Evolutionary conservation across 2,329 filamentous ascomycete genomes (phyloP).

Genomic region (Talaromyces sp.): DNA sequence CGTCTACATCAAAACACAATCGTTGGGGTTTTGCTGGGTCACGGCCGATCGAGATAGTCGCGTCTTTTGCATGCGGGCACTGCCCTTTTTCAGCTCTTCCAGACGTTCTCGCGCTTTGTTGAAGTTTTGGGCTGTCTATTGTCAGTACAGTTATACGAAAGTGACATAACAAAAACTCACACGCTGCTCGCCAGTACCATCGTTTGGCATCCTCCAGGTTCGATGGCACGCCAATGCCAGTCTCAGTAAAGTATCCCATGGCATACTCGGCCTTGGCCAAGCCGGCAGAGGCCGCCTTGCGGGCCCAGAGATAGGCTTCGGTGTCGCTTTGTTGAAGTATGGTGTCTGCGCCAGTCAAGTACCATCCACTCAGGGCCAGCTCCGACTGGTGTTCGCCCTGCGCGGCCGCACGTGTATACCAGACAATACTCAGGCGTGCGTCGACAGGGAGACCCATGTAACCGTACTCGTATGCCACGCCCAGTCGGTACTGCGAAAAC

Average conservation of each 20-base stretch:
- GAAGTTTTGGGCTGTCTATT: conserved; percentile 74
- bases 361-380: conserved; percentile 83
- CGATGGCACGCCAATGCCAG: conserved; percentile 80
- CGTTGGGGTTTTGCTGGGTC: conserved; percentile 79
- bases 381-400: conserved; percentile 95
- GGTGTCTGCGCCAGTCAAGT: conserved; percentile 83
- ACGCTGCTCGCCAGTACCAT: conserved; percentile 96
- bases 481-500: conserved; percentile 86
- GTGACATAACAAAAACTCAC: conserved; percentile 54
- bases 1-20: conserved; percentile 76
- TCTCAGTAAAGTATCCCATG: conserved; percentile 96
- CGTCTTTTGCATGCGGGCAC: conserved; percentile 66
- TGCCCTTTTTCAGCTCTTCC: conserved; percentile 82
- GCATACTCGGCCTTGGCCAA: conserved; percentile 94
- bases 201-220: conserved; percentile 93
- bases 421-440: conserved; percentile 78
- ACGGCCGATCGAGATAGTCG: conserved; percentile 78
- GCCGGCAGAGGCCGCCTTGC: conserved; percentile 84
- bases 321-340: conserved; percentile 89
- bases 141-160: neutral
- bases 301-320: conserved; percentile 94
- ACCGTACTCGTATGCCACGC: conserved; percentile 85
- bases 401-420: conserved; percentile 86
- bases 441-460: conserved; percentile 78
- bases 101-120: conserved; percentile 88